These are phyloP conservation scores for Saccharum spontaneum DNA, from an alignment of 176 grass and related monocot genomes.

Conservation along the genomic window DNA sequence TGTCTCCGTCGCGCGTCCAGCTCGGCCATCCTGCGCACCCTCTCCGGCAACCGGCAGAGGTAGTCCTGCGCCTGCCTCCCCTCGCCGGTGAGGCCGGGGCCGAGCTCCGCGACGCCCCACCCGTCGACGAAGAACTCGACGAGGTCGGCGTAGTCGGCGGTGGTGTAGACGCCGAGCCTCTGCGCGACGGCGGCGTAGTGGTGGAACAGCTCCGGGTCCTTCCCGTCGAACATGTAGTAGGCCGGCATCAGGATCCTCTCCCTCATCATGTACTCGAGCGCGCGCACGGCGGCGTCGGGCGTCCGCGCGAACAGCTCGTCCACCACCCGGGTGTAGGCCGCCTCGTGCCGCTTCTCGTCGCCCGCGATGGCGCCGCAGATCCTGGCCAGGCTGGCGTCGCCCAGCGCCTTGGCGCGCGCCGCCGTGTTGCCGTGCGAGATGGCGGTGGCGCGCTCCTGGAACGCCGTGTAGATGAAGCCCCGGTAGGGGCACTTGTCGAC, in stretches of 20 bases:
- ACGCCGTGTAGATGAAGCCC: slow-evolving; percentile 47
- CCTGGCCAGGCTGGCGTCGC: slow-evolving; percentile 20
- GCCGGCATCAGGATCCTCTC: slow-evolving; percentile 44
- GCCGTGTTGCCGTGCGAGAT: slow-evolving; percentile 57
- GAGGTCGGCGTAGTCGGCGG: slow-evolving; percentile 43
- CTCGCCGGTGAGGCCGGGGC: not conserved
- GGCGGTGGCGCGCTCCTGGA: slow-evolving; percentile 53
- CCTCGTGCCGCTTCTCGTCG: slow-evolving; percentile 56
- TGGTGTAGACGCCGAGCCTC: slow-evolving; percentile 47
- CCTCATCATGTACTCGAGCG: slow-evolving; percentile 46
- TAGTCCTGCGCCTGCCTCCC: slow-evolving; percentile 43
- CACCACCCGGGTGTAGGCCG: slow-evolving; percentile 38
- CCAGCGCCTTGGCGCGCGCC: not conserved
- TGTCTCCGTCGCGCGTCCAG: not conserved
- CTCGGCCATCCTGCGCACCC: slow-evolving; percentile 24
- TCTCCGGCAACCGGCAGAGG: slow-evolving; percentile 29
- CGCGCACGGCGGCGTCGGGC: slow-evolving; percentile 32
- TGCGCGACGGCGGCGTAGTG: slow-evolving; percentile 45
- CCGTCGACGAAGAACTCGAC: slow-evolving; percentile 25
- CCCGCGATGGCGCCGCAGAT: slow-evolving; percentile 46
- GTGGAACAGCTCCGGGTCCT: slow-evolving; percentile 23
- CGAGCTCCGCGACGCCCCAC: slow-evolving; percentile 26
- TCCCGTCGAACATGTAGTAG: slow-evolving; percentile 46
- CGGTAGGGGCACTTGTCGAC: slow-evolving; percentile 31
- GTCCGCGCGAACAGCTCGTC: slow-evolving; percentile 37